A percentile compares a stretch with the other conserved stretches of the same genome.
phyloP scores from a whole-genome alignment of 306 rosid genomes.

The Canavalia ensiformis region DNA sequence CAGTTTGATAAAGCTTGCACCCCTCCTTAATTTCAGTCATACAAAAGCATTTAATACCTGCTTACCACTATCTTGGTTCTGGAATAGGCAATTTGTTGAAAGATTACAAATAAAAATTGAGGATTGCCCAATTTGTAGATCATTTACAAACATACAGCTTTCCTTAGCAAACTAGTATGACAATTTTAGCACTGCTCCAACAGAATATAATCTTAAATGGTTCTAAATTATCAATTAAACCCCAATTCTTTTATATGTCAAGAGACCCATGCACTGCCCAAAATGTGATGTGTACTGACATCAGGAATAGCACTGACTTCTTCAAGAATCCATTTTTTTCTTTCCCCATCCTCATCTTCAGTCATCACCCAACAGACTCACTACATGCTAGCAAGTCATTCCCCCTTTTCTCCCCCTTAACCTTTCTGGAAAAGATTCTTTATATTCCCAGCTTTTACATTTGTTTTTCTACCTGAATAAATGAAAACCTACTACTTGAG shows the following conservation, averaged over 20 bases:
- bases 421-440: constrained; percentile 11
- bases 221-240: constrained; percentile 6
- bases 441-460: constrained; percentile 22
- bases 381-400: constrained; percentile 14
- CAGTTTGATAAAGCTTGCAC: constrained; percentile 24
- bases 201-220: not conserved
- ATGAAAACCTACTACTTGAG: constrained; percentile 3
- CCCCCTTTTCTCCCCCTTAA: not conserved
- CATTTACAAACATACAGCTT: constrained; percentile 2
- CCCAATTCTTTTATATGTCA: not conserved
- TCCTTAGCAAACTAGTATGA: not conserved
- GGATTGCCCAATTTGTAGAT: not conserved
- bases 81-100: constrained; percentile 18
- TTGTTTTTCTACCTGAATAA: constrained; percentile 12
- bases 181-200: not conserved
- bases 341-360: constrained; percentile 25
- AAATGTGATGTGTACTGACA: constrained; percentile 1
- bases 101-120: constrained; percentile 10
- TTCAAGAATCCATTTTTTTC: constrained; percentile 20
- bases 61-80: not conserved
- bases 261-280: not conserved
- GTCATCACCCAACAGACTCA: constrained; percentile 27
- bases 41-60: constrained; percentile 25
- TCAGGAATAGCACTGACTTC: not conserved
- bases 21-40: constrained; percentile 20